phyloP scores from a whole-genome alignment of 768 basidiomycete genomes.

The Leucosporidium yakuticum region DNA sequence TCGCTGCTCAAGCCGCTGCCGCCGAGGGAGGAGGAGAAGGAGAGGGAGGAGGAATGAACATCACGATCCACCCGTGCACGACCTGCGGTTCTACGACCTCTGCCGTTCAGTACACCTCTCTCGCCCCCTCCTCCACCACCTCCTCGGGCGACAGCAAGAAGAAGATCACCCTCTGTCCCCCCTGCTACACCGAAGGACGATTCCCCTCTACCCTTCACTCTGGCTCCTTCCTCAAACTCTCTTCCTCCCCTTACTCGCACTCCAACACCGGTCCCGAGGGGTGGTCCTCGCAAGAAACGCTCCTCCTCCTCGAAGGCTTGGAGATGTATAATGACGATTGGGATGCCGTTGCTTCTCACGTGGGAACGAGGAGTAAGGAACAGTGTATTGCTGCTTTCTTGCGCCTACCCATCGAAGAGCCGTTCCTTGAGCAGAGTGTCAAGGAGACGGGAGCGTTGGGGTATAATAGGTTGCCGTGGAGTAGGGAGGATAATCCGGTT shows the following conservation, averaged over 20 bases:
- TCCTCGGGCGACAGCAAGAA: conserved; percentile 46
- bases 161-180: conserved; percentile 79
- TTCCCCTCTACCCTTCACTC: conserved; percentile 95
- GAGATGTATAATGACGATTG: conserved; percentile 99
- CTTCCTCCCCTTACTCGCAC: conserved; percentile 18
- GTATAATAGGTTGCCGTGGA: conserved; percentile 77
- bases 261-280: conserved; percentile 50
- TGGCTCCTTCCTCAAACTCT: conserved; percentile 75
- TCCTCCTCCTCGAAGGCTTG: conserved; percentile 85
- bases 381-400: conserved; percentile 95
- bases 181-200: conserved; percentile 92
- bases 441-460: conserved; percentile 68
- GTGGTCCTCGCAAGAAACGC: conserved; percentile 86
- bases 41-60: conserved; percentile 42
- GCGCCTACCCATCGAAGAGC: conserved; percentile 92
- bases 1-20: conserved; percentile 76
- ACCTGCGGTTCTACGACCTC: conserved; percentile 85
- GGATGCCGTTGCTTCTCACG: conserved; percentile 85
- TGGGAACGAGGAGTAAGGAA: conserved; percentile 81
- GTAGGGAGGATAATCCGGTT: conserved; percentile 92
- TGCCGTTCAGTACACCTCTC: conserved; percentile 75
- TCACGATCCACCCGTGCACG: conserved; percentile 63
- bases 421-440: conserved; percentile 67
- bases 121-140: conserved; percentile 40
- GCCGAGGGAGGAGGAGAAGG: conserved; percentile 63